phyloP scores from a whole-genome alignment of 768 basidiomycete genomes.

The Leucosporidium scottii region DNA sequence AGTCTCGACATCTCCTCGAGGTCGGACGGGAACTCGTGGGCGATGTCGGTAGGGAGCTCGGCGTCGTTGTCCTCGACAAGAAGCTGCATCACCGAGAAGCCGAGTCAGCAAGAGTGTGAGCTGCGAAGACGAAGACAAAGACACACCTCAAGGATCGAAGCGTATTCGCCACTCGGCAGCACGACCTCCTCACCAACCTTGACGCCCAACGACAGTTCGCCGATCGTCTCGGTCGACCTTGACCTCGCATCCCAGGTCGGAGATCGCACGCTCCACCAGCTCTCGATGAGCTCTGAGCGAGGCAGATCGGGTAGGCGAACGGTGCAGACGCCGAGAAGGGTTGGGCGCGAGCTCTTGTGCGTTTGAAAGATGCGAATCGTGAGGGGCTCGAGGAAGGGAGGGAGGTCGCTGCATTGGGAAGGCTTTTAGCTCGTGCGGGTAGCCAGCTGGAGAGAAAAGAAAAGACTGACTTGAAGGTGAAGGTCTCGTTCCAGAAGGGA shows the following conservation, averaged over 20 bases:
- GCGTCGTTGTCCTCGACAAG: constrained; percentile 32
- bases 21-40: constrained; percentile 58
- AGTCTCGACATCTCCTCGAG: constrained; percentile 53
- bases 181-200: constrained; percentile 78
- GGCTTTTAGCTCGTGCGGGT: neutral
- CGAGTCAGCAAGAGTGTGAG: constrained; percentile 48
- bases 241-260: neutral
- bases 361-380: constrained; percentile 53
- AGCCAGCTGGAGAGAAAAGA: neutral
- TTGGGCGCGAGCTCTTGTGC: constrained; percentile 33
- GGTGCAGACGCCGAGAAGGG: constrained; percentile 51
- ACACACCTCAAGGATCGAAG: constrained; percentile 54
- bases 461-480: constrained; percentile 49
- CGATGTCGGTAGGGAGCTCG: constrained; percentile 58
- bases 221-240: constrained; percentile 44
- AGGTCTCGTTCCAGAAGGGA: constrained; percentile 77
- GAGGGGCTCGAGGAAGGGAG: constrained; percentile 61
- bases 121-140: neutral
- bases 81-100: constrained; percentile 43
- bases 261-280: constrained; percentile 61
- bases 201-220: constrained; percentile 67
- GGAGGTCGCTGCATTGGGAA: constrained; percentile 51
- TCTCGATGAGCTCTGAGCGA: constrained; percentile 66
- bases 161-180: constrained; percentile 61
- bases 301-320: constrained; percentile 66